Evolutionary conservation across 1,139 yeast genomes (phyloP), one percentile per base, ranked within the genome.

Genomic region (Dujonia santamariae): DNA sequence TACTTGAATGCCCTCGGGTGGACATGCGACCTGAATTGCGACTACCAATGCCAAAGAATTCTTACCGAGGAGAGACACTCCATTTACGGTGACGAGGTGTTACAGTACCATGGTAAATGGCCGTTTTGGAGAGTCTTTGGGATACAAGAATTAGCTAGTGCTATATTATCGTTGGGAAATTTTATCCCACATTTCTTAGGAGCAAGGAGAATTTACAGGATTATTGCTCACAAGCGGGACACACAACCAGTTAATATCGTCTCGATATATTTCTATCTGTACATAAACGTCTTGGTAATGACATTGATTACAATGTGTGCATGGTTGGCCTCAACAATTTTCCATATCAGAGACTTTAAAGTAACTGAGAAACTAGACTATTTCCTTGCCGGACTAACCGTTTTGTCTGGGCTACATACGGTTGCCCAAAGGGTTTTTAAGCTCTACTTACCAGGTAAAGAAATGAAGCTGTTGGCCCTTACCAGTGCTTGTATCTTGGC

Each of bases 71-170:
- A 70, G 31, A 65, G 96, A 16, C 14, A 28, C 6, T 62, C 65
- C 14, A 45, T 41, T 0, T 12, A 11, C 11, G 19, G 27, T 7
- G 46, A 60, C 3, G 38, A 48, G 7, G 66, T 67, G 7, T 72
- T 72, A 31, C 98, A 92, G 53, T 92, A 87, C 59, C 97, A 92
- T 56, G 98, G 98, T 0, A 92, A 92, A 59, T 92, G 98, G 98
- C 97, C 97, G 2, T 92, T 92, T 50, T 46, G 65, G 28, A 69
- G 98, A 37, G 51, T 84, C 1, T 59, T 69, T 14, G 95, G 95
- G 0, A 66, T 85, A 20, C 98, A 92, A 54, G 98, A 92, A 53
- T 63, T 88, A 0, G 83, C 81, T 12, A 82, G 95, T n/a, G 38
- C 84, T 2, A 20, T 87, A 1, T 92, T 92, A 56, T 85, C 96